Evolutionary conservation across 2,329 filamentous ascomycete genomes (phyloP).

Genomic region (Cytospora piceicola): DNA sequence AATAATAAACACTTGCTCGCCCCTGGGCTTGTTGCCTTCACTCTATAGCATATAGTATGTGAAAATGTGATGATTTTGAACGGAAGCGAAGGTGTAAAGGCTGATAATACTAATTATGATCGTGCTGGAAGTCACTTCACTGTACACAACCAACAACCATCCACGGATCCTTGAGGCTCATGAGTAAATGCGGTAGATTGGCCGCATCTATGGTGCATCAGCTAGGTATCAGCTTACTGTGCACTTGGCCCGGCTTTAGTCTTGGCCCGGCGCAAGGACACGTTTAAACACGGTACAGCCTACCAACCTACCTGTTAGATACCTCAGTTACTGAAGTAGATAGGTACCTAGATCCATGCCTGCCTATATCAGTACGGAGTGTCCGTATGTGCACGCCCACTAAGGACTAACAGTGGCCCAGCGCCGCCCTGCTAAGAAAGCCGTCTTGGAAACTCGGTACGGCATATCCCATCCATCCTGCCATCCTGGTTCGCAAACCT

Average conservation of each 20-base stretch:
- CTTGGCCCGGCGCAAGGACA: neutral
- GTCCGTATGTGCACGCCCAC: neutral
- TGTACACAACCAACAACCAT: no score
- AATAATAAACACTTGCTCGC: neutral
- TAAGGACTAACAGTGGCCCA: neutral
- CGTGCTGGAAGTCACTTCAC: no score
- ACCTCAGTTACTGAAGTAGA: no score
- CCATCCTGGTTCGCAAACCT: constrained; percentile 11
- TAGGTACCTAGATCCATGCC: no score
- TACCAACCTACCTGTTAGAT: no score
- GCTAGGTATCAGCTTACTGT: neutral
- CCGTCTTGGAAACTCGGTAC: neutral
- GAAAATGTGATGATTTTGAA: neutral
- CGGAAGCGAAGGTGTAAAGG: neutral
- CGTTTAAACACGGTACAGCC: neutral
- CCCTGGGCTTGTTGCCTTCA: neutral
- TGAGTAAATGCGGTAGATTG: neutral
- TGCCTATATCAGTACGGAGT: neutral
- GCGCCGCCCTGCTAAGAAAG: neutral
- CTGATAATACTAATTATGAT: neutral
- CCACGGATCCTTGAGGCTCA: neutral
- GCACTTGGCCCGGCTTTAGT: neutral
- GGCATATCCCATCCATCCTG: neutral
- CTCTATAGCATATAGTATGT: neutral
- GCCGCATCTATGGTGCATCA: neutral